Evolutionary conservation across 176 grass and related monocot genomes (phyloP), one percentile per base, ranked within the genome.

Genomic region (Rhynchospora tenuis): DNA sequence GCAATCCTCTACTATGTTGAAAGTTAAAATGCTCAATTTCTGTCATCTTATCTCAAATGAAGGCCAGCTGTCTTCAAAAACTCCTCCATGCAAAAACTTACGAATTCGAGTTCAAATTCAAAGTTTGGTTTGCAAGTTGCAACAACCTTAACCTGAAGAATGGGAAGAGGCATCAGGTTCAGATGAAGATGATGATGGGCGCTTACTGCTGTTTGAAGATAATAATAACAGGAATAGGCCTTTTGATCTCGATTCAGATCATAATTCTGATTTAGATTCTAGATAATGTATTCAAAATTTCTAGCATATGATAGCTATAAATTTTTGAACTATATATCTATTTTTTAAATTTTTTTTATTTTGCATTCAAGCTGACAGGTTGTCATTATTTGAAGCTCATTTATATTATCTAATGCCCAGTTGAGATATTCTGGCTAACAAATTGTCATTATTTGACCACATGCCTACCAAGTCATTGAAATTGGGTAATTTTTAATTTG

Each of bases 51-150:
- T 23, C 19, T n/a, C 7, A 79, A 81, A 45, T 81, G 16, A 61
- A 97, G 94, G 94, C 90, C 94, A n/a, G 44, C 64, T 64, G 59
- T 92, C 19, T 97, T 92, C 84, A 94, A 66, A 80, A 89, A 86
- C 59, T 50, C 80, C 8, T 67, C 44, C 23, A 52, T 64, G 59
- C 60, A 64, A 64, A 82, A 65, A 50, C 31, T 6, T 82, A 67
- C 80, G 54, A 52, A 50, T 64, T 82, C 61, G 4, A 17, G 52
- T 64, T 24, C 45, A 47, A 81, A 20, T 57, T 63, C 78, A 3
- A 33, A 33, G 3, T 3, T 3, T 33, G 31, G 3, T 33, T 33
- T 33, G 3, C 3, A 33, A 3, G 1, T 3, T 33, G 31, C 31
- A 3, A 3, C 31, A 33, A 33, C 5, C 43, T 19, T 42, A 51